phyloP scores from a whole-genome alignment of 2,329 filamentous ascomycete species.

The Stemphylium vesicarium region DNA sequence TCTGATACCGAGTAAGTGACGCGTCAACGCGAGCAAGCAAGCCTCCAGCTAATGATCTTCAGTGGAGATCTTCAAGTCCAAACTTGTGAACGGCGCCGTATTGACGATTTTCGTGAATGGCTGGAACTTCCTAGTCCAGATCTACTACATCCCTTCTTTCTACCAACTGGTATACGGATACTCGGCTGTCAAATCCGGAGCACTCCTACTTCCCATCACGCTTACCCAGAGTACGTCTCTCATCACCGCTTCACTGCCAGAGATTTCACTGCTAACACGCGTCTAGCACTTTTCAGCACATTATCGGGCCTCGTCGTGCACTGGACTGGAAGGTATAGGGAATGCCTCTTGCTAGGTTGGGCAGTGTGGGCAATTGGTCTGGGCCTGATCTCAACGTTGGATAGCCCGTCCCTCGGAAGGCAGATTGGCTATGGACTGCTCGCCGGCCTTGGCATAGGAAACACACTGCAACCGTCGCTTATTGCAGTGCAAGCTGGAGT shows the following conservation, averaged over 20 bases:
- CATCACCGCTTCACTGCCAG: too few relatives aligned
- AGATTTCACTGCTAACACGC: neutral
- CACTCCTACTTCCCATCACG: slow-evolving; percentile 54
- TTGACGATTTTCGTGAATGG: slow-evolving; percentile 64
- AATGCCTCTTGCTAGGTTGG: slow-evolving; percentile 28
- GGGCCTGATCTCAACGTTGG: slow-evolving; percentile 25
- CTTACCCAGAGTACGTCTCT: slow-evolving; percentile 46
- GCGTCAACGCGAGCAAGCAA: neutral
- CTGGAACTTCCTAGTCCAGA: slow-evolving; percentile 63
- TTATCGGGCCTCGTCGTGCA: slow-evolving; percentile 28
- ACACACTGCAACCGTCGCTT: slow-evolving; percentile 60
- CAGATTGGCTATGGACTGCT: slow-evolving; percentile 28
- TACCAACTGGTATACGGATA: slow-evolving; percentile 64
- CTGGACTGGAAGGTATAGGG: slow-evolving; percentile 26
- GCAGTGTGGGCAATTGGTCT: slow-evolving; percentile 27
- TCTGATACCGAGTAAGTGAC: slow-evolving; percentile 60
- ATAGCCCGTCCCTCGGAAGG: slow-evolving; percentile 19
- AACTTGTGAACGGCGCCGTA: slow-evolving; percentile 24
- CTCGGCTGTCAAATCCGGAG: slow-evolving; percentile 58
- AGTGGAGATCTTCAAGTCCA: slow-evolving; percentile 27
- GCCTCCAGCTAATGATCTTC: neutral
- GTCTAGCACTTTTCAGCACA: slow-evolving; percentile 26
- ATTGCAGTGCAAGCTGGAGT: slow-evolving; percentile 62
- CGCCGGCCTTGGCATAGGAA: slow-evolving; percentile 53
- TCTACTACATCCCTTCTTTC: slow-evolving; percentile 69